phyloP scores from a whole-genome alignment of 805 yeast species.

The Nakazawaea wyomingensis region DNA sequence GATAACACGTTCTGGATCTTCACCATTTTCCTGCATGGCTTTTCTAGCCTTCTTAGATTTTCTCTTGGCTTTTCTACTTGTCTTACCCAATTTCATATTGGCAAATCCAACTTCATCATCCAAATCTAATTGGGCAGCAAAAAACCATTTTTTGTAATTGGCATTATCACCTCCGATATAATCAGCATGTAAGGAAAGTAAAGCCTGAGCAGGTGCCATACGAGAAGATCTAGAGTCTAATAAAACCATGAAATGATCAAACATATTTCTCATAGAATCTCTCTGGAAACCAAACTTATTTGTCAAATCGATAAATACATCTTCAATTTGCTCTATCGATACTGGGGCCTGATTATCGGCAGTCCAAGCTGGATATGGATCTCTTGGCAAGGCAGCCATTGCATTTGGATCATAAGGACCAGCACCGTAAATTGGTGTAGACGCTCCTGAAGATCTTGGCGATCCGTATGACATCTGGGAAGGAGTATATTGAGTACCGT shows the following conservation, averaged over 20 bases:
- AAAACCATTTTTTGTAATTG: slow-evolving; percentile 82
- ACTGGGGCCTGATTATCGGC: slow-evolving; percentile 91
- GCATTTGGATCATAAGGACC: slow-evolving; percentile 35
- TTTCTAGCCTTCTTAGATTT: slow-evolving; percentile 72
- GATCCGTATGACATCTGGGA: slow-evolving; percentile 86
- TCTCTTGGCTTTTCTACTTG: slow-evolving; percentile 76
- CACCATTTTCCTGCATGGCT: slow-evolving; percentile 62
- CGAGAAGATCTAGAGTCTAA: slow-evolving; percentile 81
- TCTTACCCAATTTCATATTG: slow-evolving; percentile 75
- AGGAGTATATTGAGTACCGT: slow-evolving; percentile 68
- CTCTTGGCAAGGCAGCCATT: slow-evolving; percentile 68
- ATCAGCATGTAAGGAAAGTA: slow-evolving; percentile 78
- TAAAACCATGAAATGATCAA: slow-evolving; percentile 81
- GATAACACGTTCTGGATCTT: slow-evolving; percentile 51
- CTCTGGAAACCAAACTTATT: slow-evolving; percentile 87
- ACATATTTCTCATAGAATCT: slow-evolving; percentile 89
- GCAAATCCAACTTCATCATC: slow-evolving; percentile 82
- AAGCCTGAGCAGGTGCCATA: slow-evolving; percentile 87
- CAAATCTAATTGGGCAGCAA: slow-evolving; percentile 82
- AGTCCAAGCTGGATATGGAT: slow-evolving; percentile 99
- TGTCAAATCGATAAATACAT: slow-evolving; percentile 75
- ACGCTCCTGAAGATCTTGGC: slow-evolving; percentile 85
- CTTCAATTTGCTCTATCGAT: slow-evolving; percentile 80
- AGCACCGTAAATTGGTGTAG: slow-evolving; percentile 84
- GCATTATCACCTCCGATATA: slow-evolving; percentile 86